These are phyloP conservation scores for Venturia aucupariae DNA, from an alignment of 2,329 filamentous ascomycete genomes.

Conservation along the genomic window DNA sequence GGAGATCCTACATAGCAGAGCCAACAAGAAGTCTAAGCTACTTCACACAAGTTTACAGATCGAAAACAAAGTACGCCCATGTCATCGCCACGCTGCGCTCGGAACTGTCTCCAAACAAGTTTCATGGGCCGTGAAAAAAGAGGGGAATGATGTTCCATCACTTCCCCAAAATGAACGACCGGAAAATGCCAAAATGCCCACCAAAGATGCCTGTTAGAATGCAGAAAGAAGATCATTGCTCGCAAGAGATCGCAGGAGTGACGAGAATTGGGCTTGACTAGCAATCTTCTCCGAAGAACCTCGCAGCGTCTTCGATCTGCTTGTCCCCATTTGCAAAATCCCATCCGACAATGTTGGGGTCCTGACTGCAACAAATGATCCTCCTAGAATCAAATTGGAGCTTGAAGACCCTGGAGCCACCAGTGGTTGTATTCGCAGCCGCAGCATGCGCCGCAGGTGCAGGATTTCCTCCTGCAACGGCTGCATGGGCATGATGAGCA, in stretches of 20 bases:
- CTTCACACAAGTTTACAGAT: neutral
- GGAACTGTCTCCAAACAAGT: neutral
- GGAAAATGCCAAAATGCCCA: neutral
- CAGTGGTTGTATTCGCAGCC: slow-evolving; percentile 10
- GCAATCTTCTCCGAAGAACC: slow-evolving; percentile 56
- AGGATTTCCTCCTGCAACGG: slow-evolving; percentile 1
- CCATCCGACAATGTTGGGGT: slow-evolving; percentile 89
- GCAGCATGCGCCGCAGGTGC: neutral
- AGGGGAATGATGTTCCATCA: neutral
- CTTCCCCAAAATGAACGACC: neutral
- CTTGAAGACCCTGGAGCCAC: slow-evolving; percentile 71
- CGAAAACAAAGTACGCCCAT: neutral
- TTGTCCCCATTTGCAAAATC: slow-evolving; percentile 86
- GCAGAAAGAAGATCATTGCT: neutral
- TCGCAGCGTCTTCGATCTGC: slow-evolving; percentile 66
- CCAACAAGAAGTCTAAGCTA: neutral
- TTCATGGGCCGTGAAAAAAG: neutral
- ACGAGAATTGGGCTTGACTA: neutral
- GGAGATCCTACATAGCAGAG: neutral
- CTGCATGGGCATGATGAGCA: slow-evolving; percentile 8
- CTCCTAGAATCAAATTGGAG: slow-evolving; percentile 89
- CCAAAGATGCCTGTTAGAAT: neutral
- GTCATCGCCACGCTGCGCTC: neutral
- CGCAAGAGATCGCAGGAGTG: too few species aligned
- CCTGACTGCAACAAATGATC: slow-evolving; percentile 91